phyloP scores from a whole-genome alignment of 139 green algal genomes.

The Chlamydomonas asymmetrica region DNA sequence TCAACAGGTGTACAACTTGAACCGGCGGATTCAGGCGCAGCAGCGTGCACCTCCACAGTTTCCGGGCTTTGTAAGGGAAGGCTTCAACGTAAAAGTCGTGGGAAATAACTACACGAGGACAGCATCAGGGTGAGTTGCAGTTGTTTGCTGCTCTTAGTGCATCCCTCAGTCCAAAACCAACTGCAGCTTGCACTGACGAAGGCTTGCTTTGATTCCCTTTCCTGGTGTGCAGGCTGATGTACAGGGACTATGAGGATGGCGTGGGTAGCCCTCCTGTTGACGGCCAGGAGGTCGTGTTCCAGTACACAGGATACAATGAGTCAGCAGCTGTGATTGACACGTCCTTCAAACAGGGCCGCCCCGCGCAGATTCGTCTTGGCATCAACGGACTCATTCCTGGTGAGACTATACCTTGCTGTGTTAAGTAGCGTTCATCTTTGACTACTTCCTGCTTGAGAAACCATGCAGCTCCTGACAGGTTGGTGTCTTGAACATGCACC shows the following conservation, averaged over 20 bases:
- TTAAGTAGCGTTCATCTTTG: background rate
- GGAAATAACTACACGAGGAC: conserved; percentile 58
- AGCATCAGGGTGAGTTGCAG: background rate
- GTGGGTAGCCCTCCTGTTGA: conserved; percentile 61
- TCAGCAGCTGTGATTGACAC: conserved; percentile 85
- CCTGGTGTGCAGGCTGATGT: conserved; percentile 71
- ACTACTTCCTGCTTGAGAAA: background rate
- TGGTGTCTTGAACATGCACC: no score
- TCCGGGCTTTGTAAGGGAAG: conserved; percentile 84
- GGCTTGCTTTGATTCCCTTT: no score
- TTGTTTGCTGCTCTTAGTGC: background rate
- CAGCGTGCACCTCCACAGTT: conserved; percentile 83
- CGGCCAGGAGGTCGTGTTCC: conserved; percentile 89
- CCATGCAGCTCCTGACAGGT: background rate
- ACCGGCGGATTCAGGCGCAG: conserved; percentile 81
- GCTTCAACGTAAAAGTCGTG: conserved; percentile 86
- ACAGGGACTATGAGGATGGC: conserved; percentile 80
- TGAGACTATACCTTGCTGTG: conserved; percentile 27
- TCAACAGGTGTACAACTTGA: conserved; percentile 73
- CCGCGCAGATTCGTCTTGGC: conserved; percentile 84
- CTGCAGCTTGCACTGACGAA: no score
- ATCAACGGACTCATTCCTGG: conserved; percentile 94
- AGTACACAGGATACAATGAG: conserved; percentile 99
- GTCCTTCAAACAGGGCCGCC: conserved; percentile 80
- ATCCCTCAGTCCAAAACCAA: no score